Evolutionary conservation across 352 stramenopile species (phyloP).

Genomic region (Phytophthora ramorum): DNA sequence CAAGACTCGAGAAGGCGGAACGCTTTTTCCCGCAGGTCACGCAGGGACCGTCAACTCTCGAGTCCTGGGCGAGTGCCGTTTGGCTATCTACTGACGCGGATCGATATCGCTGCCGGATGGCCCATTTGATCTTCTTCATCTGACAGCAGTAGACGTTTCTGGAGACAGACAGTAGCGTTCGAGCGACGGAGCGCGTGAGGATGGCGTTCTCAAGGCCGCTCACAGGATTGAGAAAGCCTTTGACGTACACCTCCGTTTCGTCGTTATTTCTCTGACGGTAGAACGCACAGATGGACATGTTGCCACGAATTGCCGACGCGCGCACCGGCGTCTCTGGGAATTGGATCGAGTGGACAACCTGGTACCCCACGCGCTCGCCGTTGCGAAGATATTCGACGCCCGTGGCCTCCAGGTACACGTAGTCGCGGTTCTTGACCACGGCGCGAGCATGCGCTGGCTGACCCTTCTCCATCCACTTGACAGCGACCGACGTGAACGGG

Average conservation of each 20-base stretch:
- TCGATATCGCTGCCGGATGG: constrained; percentile 26
- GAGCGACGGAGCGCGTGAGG: constrained; percentile 39
- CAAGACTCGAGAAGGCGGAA: constrained; percentile 29
- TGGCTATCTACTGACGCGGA: constrained; percentile 19
- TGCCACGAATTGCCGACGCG: constrained; percentile 29
- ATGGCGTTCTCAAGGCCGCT: constrained; percentile 48
- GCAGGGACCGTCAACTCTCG: constrained; percentile 34
- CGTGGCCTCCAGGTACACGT: constrained; percentile 58
- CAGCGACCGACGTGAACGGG: constrained; percentile 42
- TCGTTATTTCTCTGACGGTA: constrained; percentile 43
- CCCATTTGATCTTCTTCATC: constrained; percentile 54
- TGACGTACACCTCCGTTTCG: constrained; percentile 43
- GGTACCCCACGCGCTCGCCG: constrained; percentile 64
- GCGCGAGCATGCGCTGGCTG: constrained; percentile 36
- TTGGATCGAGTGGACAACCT: constrained; percentile 65
- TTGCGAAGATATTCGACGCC: constrained; percentile 53
- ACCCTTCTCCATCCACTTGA: constrained; percentile 62
- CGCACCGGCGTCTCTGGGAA: constrained; percentile 44
- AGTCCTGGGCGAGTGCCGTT: constrained; percentile 17
- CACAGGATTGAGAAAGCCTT: constrained; percentile 35
- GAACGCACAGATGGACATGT: constrained; percentile 45
- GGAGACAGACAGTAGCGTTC: constrained; percentile 35
- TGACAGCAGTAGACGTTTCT: constrained; percentile 39
- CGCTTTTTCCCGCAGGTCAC: constrained; percentile 35
- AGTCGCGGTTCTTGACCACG: constrained; percentile 57